Base-by-base conservation (phyloP, 129 eudicot species). In the Artemisia tridentata region DNA sequence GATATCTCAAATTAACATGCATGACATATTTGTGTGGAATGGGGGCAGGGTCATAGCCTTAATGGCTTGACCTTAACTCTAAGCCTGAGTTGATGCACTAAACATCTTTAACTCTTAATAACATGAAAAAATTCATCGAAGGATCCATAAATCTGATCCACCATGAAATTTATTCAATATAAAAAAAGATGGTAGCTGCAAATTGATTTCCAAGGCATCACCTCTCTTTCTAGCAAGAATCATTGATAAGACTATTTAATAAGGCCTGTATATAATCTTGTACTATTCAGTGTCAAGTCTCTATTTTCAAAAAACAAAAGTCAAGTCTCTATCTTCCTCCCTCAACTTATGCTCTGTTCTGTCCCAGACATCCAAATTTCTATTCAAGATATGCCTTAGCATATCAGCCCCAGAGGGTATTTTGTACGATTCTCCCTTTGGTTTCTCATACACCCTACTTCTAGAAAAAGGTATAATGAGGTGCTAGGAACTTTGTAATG, bases 341-440 rank as follows among this genome's bases (percentile, higher is more conserved):
- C 64, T 23, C 25, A 9, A 58, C 16, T 23, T 11, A 7, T 13
- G 17, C 13, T 25, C 18, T 58, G 17, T 58, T 58, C 13, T 58
- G 63, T 23, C 43, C 43, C 25, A 25, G 14, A 58, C 43, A 58
- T 58, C 34, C 34, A 29, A 29, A 29, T 29, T 29, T 3, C 6
- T 34, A 38, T 38, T 38, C 45, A 38, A 34, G 41, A 34, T 9
- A 34, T 34, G 9, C 41, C 41, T 34, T 34, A 34, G 41, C 47
- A 50, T 67, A 15, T 49, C 48, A 67, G 25, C 20, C 48, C 14
- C 4, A 25, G 18, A 67, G 38, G 14, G 49, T 21, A 29, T 38
- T 53, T 14, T 43, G 55, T 38, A 14, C 57, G 45, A 19, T 70
- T 43, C 66, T 56, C 27, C 14, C 58, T 34, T 71, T 19, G 75